Percentiles rank a stretch among this genome's conserved stretches.
Evolutionary conservation across 345 rosid species (phyloP).

Genomic region (Turritis glabra): DNA sequence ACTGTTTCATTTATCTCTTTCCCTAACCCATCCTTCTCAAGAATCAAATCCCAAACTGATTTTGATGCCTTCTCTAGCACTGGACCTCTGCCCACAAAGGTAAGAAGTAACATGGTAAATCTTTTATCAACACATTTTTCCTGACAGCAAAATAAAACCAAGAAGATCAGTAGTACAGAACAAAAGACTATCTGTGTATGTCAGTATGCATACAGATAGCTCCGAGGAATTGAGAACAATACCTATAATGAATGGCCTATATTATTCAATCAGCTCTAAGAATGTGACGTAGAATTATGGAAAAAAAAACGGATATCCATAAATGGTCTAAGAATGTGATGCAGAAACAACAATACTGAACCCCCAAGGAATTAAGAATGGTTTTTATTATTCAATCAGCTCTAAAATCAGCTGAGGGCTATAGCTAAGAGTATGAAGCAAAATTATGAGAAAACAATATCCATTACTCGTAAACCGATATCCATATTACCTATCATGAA

Average conservation of each 20-base stretch:
- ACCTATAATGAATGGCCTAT: neutral
- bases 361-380: neutral
- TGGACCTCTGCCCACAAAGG: slow-evolving; percentile 55
- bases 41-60: slow-evolving; percentile 97
- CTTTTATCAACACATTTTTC: neutral
- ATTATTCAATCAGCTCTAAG: neutral
- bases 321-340: neutral
- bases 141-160: neutral
- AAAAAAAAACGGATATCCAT: neutral
- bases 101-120: neutral
- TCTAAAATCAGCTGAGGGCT: neutral
- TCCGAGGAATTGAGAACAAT: neutral
- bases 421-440: neutral
- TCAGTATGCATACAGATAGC: slow-evolving; percentile 3
- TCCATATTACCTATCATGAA: neutral
- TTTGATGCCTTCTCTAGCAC: slow-evolving; percentile 93
- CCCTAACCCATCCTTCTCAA: slow-evolving; percentile 76
- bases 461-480: too few species aligned
- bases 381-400: neutral
- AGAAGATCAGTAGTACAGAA: neutral
- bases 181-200: neutral
- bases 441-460: too few species aligned
- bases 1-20: slow-evolving; percentile 61
- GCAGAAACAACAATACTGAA: neutral
- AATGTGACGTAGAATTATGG: neutral